A percentile compares a stretch with the other conserved stretches of the same genome.
Conservation (phyloP, 306 rosid genomes). For the Cicer bijugum region DNA sequence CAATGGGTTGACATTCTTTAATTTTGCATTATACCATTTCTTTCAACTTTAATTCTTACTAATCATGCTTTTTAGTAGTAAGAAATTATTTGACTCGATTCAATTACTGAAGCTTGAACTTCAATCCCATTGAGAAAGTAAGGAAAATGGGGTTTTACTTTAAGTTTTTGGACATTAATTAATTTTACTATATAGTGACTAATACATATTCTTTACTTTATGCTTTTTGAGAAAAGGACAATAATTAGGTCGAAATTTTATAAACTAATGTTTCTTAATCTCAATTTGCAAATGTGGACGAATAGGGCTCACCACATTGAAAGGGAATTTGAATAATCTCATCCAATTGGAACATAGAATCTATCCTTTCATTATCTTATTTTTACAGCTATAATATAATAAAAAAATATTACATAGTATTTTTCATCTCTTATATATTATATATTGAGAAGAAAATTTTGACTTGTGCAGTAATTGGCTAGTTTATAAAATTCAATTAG, state of each 20-base stretch:
- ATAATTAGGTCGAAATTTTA: constrained; percentile 47
- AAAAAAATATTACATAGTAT: neutral
- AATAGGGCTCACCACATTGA: constrained; percentile 56
- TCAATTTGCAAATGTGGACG: constrained; percentile 53
- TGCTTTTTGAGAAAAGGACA: constrained; percentile 57
- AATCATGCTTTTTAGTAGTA: neutral
- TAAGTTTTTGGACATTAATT: neutral
- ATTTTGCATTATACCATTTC: neutral
- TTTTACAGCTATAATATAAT: constrained; percentile 58
- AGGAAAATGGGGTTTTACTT: constrained; percentile 10
- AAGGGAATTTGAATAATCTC: constrained; percentile 70
- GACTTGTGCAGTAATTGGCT: constrained; percentile 7
- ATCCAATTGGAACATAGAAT: constrained; percentile 68
- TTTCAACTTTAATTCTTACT: neutral
- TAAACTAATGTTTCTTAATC: constrained; percentile 31
- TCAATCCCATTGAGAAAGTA: constrained; percentile 6
- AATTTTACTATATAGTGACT: constrained; percentile 7
- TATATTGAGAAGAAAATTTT: neutral
- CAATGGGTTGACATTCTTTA: constrained; percentile 3
- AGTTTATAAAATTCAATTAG: constrained; percentile 39
- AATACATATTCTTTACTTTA: constrained; percentile 45
- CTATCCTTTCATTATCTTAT: constrained; percentile 47
- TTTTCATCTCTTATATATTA: neutral
- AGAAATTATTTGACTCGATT: neutral
- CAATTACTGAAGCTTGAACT: neutral